Conservation (phyloP, 768 basidiomycete species). For the Mrakia frigida region DNA sequence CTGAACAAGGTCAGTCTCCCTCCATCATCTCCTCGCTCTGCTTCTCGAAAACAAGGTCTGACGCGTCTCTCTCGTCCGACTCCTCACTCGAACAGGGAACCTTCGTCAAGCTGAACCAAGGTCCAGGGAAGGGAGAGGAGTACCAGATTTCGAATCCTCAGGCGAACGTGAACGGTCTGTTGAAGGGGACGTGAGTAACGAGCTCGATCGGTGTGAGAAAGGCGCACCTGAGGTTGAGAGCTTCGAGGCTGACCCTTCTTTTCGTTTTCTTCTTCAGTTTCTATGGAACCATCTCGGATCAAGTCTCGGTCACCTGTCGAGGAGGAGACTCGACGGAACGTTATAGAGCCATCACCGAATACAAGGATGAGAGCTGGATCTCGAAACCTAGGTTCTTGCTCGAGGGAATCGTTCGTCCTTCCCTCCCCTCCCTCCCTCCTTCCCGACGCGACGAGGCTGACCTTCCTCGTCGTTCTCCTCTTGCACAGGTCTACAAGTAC, state of each 20-base stretch:
- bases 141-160: constrained; percentile 83
- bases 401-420: constrained; percentile 66
- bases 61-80: background rate
- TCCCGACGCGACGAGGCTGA: background rate
- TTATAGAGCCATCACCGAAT: constrained; percentile 79
- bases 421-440: background rate
- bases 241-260: background rate
- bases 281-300: constrained; percentile 79
- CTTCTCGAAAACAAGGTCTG: background rate
- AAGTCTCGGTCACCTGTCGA: constrained; percentile 72
- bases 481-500: constrained; percentile 57
- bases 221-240: background rate
- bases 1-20: constrained; percentile 55
- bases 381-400: constrained; percentile 76
- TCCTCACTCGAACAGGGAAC: constrained; percentile 63
- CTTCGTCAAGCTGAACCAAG: constrained; percentile 70
- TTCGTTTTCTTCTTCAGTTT: constrained; percentile 50
- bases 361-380: constrained; percentile 97
- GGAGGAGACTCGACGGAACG: constrained; percentile 57
- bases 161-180: constrained; percentile 83
- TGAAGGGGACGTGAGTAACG: constrained; percentile 57
- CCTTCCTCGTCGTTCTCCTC: background rate
- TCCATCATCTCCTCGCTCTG: too few species aligned
- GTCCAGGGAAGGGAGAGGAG: constrained; percentile 64
- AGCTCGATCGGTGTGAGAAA: too few species aligned